These are phyloP conservation scores for Tetrapyrgos nigripes DNA, from an alignment of 1,284 basidiomycete genomes.

Conservation along the genomic window DNA sequence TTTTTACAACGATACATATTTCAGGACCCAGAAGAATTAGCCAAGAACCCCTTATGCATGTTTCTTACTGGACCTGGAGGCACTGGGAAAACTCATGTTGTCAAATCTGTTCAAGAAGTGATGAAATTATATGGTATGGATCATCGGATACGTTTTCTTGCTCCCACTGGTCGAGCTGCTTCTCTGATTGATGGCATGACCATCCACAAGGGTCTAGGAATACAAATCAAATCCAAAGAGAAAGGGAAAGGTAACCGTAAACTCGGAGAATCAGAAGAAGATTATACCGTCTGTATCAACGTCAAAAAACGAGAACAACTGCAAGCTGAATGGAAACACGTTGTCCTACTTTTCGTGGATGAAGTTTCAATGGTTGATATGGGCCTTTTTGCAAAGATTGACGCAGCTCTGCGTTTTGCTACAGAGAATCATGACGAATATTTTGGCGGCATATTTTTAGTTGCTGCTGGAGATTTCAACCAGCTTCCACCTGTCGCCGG, in stretches of 20 bases:
- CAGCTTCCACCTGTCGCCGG: too few species aligned
- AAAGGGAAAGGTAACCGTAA: neutral
- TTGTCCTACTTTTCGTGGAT: neutral
- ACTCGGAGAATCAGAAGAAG: neutral
- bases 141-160: constrained; percentile 29
- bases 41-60: constrained; percentile 23
- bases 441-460: neutral
- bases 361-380: neutral
- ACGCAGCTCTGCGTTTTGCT: constrained; percentile 6
- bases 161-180: constrained; percentile 35
- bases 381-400: constrained; percentile 1
- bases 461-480: constrained; percentile 6
- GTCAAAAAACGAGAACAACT: neutral
- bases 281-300: neutral
- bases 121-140: constrained; percentile 26
- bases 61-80: constrained; percentile 36
- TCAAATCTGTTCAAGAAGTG: constrained; percentile 27
- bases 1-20: neutral
- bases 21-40: neutral
- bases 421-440: constrained; percentile 2
- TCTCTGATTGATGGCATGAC: constrained; percentile 29
- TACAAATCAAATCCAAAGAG: constrained; percentile 5
- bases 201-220: constrained; percentile 27
- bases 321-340: constrained; percentile 1
- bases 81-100: constrained; percentile 38